These are phyloP conservation scores for Udeniomyces megalosporus DNA, from an alignment of 768 basidiomycete genomes.

Conservation along the genomic window DNA sequence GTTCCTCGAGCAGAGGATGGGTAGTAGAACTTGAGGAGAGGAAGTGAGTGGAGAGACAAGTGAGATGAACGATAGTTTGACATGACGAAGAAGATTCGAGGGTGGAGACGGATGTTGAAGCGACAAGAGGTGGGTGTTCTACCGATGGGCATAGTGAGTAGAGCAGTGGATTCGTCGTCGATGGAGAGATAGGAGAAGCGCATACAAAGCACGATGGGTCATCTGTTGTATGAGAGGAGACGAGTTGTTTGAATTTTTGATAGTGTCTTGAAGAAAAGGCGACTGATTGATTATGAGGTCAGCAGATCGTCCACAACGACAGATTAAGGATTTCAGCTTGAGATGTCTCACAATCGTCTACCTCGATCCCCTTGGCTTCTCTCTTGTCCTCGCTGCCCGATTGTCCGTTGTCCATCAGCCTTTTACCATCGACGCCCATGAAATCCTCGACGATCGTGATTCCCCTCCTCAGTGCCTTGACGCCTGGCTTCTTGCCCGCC, in stretches of 20 bases:
- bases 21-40: neutral
- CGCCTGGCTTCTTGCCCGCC: neutral
- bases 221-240: neutral
- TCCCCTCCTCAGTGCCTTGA: neutral
- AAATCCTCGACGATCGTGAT: slow-evolving; percentile 19
- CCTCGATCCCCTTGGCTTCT: slow-evolving; percentile 24
- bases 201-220: neutral
- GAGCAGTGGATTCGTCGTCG: neutral
- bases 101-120: no score
- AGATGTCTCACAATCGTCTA: slow-evolving; percentile 23
- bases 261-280: neutral
- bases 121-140: neutral
- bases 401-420: no score
- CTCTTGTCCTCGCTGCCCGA: slow-evolving; percentile 12
- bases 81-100: no score
- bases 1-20: neutral
- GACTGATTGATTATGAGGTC: neutral
- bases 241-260: neutral
- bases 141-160: neutral
- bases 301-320: no score
- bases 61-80: neutral
- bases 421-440: slow-evolving; percentile 24
- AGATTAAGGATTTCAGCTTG: no score
- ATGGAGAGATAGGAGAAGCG: neutral
- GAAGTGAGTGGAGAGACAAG: slow-evolving; percentile 7